phyloP scores from a whole-genome alignment of 2,329 filamentous ascomycete species.

The Alternaria sp. region DNA sequence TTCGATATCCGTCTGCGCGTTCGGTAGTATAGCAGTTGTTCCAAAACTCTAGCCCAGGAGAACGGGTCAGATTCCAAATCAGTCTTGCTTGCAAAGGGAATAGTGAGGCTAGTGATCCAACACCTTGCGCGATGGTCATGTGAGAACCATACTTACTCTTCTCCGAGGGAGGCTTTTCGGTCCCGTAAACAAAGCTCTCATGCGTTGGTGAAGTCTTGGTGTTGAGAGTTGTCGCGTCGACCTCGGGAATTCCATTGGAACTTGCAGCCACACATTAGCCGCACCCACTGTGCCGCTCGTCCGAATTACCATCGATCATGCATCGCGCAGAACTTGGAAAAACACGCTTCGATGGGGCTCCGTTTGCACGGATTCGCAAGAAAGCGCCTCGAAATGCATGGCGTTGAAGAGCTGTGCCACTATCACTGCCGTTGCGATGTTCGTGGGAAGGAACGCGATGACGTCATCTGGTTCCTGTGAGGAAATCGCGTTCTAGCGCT shows the following conservation, averaged over 20 bases:
- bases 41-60: background rate
- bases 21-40: background rate
- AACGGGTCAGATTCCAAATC: background rate
- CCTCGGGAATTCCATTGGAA: background rate
- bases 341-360: too few species aligned
- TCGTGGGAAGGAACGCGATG: background rate
- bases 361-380: background rate
- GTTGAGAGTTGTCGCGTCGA: background rate
- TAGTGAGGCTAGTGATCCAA: background rate
- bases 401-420: background rate
- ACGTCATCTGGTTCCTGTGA: background rate
- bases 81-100: background rate
- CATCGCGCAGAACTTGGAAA: background rate
- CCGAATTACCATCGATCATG: background rate
- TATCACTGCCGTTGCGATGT: background rate
- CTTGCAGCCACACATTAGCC: background rate
- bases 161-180: background rate
- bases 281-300: background rate
- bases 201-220: background rate
- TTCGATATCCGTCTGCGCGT: background rate
- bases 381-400: background rate
- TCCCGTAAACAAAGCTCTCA: background rate
- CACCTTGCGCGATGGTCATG: background rate
- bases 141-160: background rate
- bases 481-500: background rate